Evolutionary conservation across 805 yeast species (phyloP), one percentile per base, ranked within the genome.

Genomic region (Pichia californica): DNA sequence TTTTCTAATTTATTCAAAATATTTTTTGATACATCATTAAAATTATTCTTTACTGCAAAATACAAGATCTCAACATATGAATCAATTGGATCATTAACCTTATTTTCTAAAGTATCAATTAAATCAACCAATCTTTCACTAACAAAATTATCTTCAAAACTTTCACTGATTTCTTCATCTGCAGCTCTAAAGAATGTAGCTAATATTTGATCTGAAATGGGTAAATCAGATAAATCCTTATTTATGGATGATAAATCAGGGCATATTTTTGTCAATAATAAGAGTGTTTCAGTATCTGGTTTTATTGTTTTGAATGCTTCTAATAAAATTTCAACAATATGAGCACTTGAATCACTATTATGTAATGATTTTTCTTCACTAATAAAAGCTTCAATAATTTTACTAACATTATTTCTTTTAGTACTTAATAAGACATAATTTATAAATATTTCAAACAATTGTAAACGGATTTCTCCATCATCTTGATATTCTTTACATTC

Each of bases 391-490:
- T 57, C 56, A 11, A 63, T 48, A 7, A 60, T 47, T 33, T 49
- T 52, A 26, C 50, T 39, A 14, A 61, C 42, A 32, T 48, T 55
- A 5, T 45, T 37, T n/a, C 62, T 45, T 20, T 60, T 57, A 11
- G 56, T 50, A 34, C 64, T 57, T 19, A 64, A 46, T 36, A 60
- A 37, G 9, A 62, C 54, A 41, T 63, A 64, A 36, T 60, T 59
- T 34, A 61, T 31, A 42, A 64, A 63, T 14, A 63, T 51, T 46
- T 62, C 65, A 47, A 63, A 61, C 5, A 64, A 45, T 31, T 61
- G 56, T 41, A 63, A 41, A 38, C 67, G 49, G 10, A 55, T 35
- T 5, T 34, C 36, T n/a, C 27, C 23, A 41, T 59, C 50, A 19
- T 45, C 13, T 1, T 40, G 31, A 36, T 59, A 63, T n/a, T 46